phyloP scores from a whole-genome alignment of 75 land plant genomes.

The Cupressus sempervirens region DNA sequence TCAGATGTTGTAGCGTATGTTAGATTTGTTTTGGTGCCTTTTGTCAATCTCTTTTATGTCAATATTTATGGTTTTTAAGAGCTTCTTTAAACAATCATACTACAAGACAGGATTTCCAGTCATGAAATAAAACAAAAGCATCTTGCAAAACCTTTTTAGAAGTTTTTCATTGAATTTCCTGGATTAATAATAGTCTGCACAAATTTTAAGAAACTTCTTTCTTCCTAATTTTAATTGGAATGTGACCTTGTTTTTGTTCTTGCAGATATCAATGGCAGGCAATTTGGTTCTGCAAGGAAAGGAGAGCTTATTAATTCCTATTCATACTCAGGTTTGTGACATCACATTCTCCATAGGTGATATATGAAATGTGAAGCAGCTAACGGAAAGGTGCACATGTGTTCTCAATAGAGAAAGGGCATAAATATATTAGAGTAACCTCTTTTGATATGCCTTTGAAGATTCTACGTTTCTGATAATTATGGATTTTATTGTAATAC shows the following conservation, averaged over 20 bases:
- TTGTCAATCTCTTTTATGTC: neutral
- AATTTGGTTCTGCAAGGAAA: slow-evolving; percentile 53
- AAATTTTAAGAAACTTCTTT: no score
- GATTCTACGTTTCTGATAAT: neutral
- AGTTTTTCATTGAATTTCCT: no score
- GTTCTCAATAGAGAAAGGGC: neutral
- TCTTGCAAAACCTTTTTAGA: no score
- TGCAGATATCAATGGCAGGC: slow-evolving; percentile 40
- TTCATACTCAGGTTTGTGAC: slow-evolving; percentile 39
- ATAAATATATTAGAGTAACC: neutral
- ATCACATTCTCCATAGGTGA: slow-evolving; percentile 2
- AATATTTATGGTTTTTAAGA: neutral
- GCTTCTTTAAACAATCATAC: neutral
- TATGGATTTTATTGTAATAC: neutral
- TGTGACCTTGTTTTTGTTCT: neutral
- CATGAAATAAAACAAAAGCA: no score
- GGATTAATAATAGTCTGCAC: no score
- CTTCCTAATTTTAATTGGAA: neutral
- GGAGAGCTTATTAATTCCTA: slow-evolving; percentile 72
- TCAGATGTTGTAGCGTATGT: neutral
- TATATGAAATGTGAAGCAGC: neutral
- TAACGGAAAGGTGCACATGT: neutral
- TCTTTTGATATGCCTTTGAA: neutral
- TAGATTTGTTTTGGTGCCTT: neutral
- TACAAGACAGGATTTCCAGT: no score